Evolutionary conservation across 192 early-diverging fungal genomes (phyloP).

Genomic region (Umbelopsis sp.): DNA sequence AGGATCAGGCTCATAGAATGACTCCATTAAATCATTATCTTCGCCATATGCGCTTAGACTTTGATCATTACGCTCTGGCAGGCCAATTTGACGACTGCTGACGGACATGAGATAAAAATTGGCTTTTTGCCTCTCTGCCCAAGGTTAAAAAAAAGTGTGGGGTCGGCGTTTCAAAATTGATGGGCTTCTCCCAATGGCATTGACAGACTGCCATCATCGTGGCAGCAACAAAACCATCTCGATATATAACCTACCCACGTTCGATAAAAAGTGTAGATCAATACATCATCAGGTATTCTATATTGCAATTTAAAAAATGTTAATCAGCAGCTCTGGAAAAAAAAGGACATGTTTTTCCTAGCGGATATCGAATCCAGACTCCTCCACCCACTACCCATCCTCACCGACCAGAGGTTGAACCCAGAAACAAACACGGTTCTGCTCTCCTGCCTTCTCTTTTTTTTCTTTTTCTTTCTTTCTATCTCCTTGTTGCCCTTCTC

Average conservation of each 20-base stretch:
- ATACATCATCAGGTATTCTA: too few relatives aligned
- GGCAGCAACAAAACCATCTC: neutral
- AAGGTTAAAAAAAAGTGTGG: neutral
- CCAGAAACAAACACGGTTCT: constrained; percentile 18
- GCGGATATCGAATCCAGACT: constrained; percentile 17
- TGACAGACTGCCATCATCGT: neutral
- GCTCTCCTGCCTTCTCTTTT: constrained; percentile 14
- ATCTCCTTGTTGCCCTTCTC: neutral
- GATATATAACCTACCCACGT: too few relatives aligned
- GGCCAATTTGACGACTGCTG: constrained; percentile 1
- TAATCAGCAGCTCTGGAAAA: too few relatives aligned
- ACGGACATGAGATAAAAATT: neutral
- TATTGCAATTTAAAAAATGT: too few relatives aligned
- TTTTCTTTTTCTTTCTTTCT: constrained; percentile 8
- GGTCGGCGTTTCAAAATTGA: constrained; percentile 5
- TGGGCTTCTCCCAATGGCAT: neutral
- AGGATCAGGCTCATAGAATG: constrained; percentile 14
- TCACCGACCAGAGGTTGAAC: neutral
- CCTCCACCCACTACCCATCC: neutral
- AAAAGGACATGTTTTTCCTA: too few relatives aligned
- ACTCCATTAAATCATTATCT: constrained; percentile 17
- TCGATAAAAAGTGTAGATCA: too few relatives aligned
- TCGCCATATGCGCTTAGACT: constrained; percentile 1
- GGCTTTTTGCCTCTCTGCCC: neutral
- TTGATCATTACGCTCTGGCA: constrained; percentile 16